phyloP scores from a whole-genome alignment of 371 early-diverging fungal species.

The Dipsacomyces acuminosporus region DNA sequence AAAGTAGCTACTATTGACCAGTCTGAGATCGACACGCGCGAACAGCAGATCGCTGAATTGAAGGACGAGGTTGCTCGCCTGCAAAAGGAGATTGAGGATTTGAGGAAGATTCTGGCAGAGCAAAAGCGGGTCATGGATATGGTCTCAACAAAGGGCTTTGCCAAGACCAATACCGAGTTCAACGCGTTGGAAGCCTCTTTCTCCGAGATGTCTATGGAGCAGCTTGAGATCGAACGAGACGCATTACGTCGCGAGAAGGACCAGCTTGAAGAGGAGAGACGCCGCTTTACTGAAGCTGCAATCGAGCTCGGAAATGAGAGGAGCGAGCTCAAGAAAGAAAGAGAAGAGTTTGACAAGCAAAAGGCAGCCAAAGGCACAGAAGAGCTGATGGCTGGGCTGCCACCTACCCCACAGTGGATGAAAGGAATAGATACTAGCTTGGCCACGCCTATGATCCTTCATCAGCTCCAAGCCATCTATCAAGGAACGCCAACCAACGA shows the following conservation, averaged over 20 bases:
- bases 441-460: slow-evolving; percentile 33
- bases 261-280: slow-evolving; percentile 54
- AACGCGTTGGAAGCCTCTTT: slow-evolving; percentile 29
- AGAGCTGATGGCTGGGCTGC: slow-evolving; percentile 28
- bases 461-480: slow-evolving; percentile 19
- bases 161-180: not conserved
- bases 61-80: slow-evolving; percentile 4
- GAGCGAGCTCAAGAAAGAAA: slow-evolving; percentile 46
- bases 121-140: slow-evolving; percentile 33
- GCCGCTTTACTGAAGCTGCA: slow-evolving; percentile 57
- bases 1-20: slow-evolving; percentile 7
- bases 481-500: slow-evolving; percentile 36
- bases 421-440: slow-evolving; percentile 17
- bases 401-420: slow-evolving; percentile 45
- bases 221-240: slow-evolving; percentile 36
- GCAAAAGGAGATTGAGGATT: slow-evolving; percentile 32
- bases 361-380: slow-evolving; percentile 6
- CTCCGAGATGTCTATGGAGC: slow-evolving; percentile 41
- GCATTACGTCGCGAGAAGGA: slow-evolving; percentile 33
- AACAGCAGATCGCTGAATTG: slow-evolving; percentile 13
- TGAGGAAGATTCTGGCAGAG: slow-evolving; percentile 34
- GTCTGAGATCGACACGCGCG: slow-evolving; percentile 19
- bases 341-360: slow-evolving; percentile 25
- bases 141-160: slow-evolving; percentile 5
- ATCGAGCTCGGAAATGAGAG: slow-evolving; percentile 56